Evolutionary conservation across 2,329 filamentous ascomycete species (phyloP).

Genomic region (Ophiostoma angusticollis): DNA sequence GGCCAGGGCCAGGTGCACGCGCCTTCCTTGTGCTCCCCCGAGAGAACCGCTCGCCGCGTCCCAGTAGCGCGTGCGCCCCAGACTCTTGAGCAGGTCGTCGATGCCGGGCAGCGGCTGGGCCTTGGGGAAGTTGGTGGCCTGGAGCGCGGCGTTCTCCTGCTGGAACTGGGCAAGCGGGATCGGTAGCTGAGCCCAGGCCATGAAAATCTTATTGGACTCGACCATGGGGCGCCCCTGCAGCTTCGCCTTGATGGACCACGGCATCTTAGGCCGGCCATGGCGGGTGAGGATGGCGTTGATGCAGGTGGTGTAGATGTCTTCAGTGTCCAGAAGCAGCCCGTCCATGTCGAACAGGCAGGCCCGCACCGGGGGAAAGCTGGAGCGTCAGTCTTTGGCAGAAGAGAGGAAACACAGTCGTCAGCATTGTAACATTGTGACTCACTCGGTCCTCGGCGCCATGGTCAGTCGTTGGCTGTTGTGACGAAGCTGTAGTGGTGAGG

Average conservation of each 20-base stretch:
- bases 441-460: conserved; percentile 23
- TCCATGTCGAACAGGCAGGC: conserved; percentile 99
- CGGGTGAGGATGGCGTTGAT: conserved; percentile 71
- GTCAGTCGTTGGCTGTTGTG: background rate
- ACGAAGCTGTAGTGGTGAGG: no score
- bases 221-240: conserved; percentile 50
- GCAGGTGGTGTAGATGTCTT: conserved; percentile 75
- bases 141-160: conserved; percentile 45
- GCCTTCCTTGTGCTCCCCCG: no score
- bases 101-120: conserved; percentile 74
- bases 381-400: background rate
- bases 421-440: conserved; percentile 6
- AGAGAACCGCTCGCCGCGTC: conserved; percentile 25
- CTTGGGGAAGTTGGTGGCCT: conserved; percentile 58
- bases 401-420: no score
- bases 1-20: conserved; percentile 72
- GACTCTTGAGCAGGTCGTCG: conserved; percentile 47
- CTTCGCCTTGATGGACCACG: conserved; percentile 89
- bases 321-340: conserved; percentile 83
- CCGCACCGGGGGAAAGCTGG: conserved; percentile 59
- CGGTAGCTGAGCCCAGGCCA: conserved; percentile 76
- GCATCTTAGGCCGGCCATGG: conserved; percentile 61
- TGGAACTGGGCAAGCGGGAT: conserved; percentile 58
- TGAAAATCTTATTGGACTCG: conserved; percentile 41
- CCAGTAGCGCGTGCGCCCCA: conserved; percentile 42